Evolutionary conservation across 23 red algal genomes (phyloP).

Genomic region (Chondrus crispus): DNA sequence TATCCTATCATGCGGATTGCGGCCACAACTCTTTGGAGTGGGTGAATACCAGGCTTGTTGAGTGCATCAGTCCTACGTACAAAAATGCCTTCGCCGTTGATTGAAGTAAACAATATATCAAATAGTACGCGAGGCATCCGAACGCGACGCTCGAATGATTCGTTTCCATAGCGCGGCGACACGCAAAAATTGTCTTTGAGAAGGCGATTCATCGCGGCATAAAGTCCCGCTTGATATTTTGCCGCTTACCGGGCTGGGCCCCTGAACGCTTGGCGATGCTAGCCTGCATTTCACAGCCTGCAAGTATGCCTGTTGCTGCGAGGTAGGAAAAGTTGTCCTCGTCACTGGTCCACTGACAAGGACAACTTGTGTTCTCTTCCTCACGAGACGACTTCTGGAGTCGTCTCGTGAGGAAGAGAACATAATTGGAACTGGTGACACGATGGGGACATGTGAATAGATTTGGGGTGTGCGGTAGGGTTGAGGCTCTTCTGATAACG

Average conservation of each 20-base stretch:
- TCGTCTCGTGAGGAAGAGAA: no score
- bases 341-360: no score
- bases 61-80: neutral
- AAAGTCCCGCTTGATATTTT: neutral
- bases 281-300: no score
- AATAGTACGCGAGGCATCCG: neutral
- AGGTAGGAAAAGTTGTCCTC: no score
- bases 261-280: no score
- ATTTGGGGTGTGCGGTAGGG: no score
- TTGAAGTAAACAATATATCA: neutral
- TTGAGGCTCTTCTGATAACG: no score
- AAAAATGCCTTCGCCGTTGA: neutral
- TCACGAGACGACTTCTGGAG: no score
- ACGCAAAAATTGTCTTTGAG: neutral
- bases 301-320: no score
- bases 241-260: neutral
- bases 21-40: neutral
- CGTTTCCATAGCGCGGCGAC: neutral
- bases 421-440: no score
- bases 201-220: neutral
- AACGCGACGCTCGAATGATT: neutral
- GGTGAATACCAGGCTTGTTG: neutral
- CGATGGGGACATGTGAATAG: no score
- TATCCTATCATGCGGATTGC: neutral
- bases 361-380: no score